A percentile compares a stretch with the other conserved stretches of the same genome.
Conservation (phyloP, 2,329 filamentous ascomycete genomes). For the Colletotrichum sp. region DNA sequence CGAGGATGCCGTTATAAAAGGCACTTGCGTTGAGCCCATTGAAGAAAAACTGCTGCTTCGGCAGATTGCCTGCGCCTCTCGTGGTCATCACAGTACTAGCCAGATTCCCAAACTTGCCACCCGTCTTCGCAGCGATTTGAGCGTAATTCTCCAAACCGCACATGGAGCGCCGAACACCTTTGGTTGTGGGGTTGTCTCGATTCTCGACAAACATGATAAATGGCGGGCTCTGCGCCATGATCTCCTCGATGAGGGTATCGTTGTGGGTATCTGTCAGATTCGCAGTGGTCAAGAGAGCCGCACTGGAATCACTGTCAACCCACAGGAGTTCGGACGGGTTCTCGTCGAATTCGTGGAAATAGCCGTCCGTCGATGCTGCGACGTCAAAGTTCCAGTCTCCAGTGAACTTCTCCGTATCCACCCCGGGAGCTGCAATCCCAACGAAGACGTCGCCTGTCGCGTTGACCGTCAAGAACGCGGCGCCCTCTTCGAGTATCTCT, state of each 20-base stretch:
- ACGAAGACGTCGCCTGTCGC: constrained; percentile 76
- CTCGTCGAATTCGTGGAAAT: constrained; percentile 72
- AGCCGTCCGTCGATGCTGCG: constrained; percentile 79
- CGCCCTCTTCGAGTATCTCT: constrained; percentile 69
- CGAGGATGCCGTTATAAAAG: constrained; percentile 75
- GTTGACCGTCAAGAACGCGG: constrained; percentile 67
- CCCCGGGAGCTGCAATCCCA: constrained; percentile 73
- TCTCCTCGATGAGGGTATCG: constrained; percentile 57
- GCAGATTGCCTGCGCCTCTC: constrained; percentile 67
- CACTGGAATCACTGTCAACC: constrained; percentile 83
- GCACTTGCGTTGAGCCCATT: constrained; percentile 75
- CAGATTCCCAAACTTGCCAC: constrained; percentile 51
- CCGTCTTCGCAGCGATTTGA: constrained; percentile 63
- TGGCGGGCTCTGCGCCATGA: constrained; percentile 59
- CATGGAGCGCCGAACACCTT: constrained; percentile 78
- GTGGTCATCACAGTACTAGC: constrained; percentile 71
- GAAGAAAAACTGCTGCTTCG: constrained; percentile 89
- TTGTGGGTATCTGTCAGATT: constrained; percentile 67
- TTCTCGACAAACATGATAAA: constrained; percentile 82
- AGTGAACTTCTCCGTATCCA: constrained; percentile 59
- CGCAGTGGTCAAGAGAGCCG: constrained; percentile 79
- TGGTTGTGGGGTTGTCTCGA: constrained; percentile 60
- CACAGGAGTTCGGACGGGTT: constrained; percentile 67
- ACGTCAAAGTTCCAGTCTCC: constrained; percentile 82
- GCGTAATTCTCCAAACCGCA: constrained; percentile 78